These are phyloP conservation scores for Arachnopeziza araneosa DNA, from an alignment of 2,329 filamentous ascomycete genomes.

Conservation along the genomic window DNA sequence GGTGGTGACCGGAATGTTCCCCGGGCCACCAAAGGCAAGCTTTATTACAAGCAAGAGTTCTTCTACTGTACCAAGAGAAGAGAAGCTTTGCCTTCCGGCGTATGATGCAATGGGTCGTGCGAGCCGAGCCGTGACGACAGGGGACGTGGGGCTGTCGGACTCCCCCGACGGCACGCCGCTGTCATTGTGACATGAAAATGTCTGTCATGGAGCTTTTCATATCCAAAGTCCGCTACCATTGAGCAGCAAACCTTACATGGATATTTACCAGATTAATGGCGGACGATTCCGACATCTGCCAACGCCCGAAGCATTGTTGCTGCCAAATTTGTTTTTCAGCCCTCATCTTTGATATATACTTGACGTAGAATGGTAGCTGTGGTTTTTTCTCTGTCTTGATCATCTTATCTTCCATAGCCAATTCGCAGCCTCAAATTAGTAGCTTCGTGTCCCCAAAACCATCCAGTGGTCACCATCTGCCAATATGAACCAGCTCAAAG, in stretches of 20 bases:
- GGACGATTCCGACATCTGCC: background rate
- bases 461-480: slow-evolving; percentile 1
- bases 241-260: background rate
- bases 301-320: background rate
- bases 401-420: background rate
- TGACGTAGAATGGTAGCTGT: background rate
- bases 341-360: background rate
- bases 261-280: slow-evolving; percentile 1
- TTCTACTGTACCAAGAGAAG: background rate
- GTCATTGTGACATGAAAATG: slow-evolving; percentile 2
- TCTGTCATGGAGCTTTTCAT: slow-evolving; percentile 2
- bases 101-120: background rate
- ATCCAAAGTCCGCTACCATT: background rate
- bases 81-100: too few species aligned
- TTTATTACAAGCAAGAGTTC: background rate
- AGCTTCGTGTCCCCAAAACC: background rate
- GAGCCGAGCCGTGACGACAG: background rate
- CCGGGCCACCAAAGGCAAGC: background rate
- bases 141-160: slow-evolving; percentile 1
- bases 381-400: background rate
- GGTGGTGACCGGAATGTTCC: background rate
- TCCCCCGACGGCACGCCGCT: slow-evolving; percentile 1
- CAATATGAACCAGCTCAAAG: slow-evolving; percentile 3
- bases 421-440: slow-evolving; percentile 1
- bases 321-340: background rate